A percentile compares a stretch with the other conserved stretches of the same genome.
Conservation (phyloP, 371 early-diverging fungal genomes). For the Chytridium lagenaria region DNA sequence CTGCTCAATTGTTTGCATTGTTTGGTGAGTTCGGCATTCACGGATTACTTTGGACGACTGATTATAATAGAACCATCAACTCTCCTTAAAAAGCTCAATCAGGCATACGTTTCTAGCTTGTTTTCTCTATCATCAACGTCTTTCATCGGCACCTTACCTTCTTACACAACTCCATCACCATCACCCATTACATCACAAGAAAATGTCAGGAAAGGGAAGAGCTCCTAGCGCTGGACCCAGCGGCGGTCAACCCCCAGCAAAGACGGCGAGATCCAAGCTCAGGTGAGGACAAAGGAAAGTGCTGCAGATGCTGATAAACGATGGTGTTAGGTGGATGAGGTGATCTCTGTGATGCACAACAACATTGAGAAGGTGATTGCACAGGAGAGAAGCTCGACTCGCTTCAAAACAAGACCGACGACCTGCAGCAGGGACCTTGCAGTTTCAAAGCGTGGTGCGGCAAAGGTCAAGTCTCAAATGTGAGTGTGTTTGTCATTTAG, state of each 20-base stretch:
- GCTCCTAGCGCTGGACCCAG: constrained; percentile 14
- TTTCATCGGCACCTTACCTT: neutral
- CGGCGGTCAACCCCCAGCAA: constrained; percentile 1
- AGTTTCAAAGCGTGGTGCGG: constrained; percentile 87
- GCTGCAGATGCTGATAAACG: too few relatives aligned
- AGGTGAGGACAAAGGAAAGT: neutral
- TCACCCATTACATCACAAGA: too few relatives aligned
- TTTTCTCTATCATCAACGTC: constrained; percentile 3
- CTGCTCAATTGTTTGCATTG: too few relatives aligned
- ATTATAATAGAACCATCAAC: too few relatives aligned
- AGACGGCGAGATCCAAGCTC: constrained; percentile 21
- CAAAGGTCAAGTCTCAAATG: constrained; percentile 65
- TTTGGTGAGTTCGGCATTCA: too few relatives aligned
- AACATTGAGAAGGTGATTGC: constrained; percentile 64
- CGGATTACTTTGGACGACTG: too few relatives aligned
- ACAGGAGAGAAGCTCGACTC: constrained; percentile 61
- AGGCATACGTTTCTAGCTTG: too few relatives aligned
- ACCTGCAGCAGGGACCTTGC: constrained; percentile 79
- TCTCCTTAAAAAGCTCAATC: too few relatives aligned
- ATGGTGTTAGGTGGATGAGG: constrained; percentile 59
- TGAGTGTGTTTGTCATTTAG: constrained; percentile 28
- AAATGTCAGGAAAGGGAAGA: constrained; percentile 15
- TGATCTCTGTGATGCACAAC: constrained; percentile 62
- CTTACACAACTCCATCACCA: neutral
- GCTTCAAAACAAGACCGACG: constrained; percentile 69